Conservation (phyloP, 2,329 filamentous ascomycete genomes). For the Paracoccidioides brasiliensis region DNA sequence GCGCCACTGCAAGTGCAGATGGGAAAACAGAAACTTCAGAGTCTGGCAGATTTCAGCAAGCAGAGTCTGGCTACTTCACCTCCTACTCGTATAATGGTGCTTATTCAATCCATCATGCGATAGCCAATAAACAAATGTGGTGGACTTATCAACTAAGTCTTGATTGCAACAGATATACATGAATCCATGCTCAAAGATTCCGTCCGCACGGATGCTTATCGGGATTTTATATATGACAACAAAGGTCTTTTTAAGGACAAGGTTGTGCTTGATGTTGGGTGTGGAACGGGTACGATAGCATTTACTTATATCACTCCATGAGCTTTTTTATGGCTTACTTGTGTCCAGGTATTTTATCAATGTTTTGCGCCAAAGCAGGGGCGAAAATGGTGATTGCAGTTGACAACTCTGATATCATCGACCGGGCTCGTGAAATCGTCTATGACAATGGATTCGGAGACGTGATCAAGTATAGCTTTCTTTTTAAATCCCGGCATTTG, state of each 20-base stretch:
- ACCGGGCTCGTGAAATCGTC: slow-evolving; percentile 73
- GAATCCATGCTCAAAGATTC: slow-evolving; percentile 91
- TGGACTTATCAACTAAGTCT: slow-evolving; percentile 2
- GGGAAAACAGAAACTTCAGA: slow-evolving; percentile 16
- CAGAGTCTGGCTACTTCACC: slow-evolving; percentile 49
- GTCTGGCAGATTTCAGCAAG: slow-evolving; percentile 31
- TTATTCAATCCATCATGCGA: background rate
- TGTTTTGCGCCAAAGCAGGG: slow-evolving; percentile 88
- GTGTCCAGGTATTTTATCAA: slow-evolving; percentile 66
- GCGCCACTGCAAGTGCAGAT: slow-evolving; percentile 21
- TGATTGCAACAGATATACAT: slow-evolving; percentile 57
- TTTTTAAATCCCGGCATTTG: background rate
- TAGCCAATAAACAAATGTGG: background rate
- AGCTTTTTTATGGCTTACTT: slow-evolving; percentile 6
- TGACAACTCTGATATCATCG: slow-evolving; percentile 81
- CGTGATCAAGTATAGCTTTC: slow-evolving; percentile 47
- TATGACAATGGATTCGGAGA: slow-evolving; percentile 64
- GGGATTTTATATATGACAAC: slow-evolving; percentile 89
- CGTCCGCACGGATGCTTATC: slow-evolving; percentile 78
- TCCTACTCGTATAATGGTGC: slow-evolving; percentile 57
- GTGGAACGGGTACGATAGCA: slow-evolving; percentile 47
- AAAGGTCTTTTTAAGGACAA: slow-evolving; percentile 78
- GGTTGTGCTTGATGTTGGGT: slow-evolving; percentile 81
- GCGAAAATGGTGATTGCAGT: slow-evolving; percentile 79
- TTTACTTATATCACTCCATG: background rate